These are phyloP conservation scores for Nothophytophthora sp. DNA, from an alignment of 352 stramenopile species.

Conservation along the genomic window DNA sequence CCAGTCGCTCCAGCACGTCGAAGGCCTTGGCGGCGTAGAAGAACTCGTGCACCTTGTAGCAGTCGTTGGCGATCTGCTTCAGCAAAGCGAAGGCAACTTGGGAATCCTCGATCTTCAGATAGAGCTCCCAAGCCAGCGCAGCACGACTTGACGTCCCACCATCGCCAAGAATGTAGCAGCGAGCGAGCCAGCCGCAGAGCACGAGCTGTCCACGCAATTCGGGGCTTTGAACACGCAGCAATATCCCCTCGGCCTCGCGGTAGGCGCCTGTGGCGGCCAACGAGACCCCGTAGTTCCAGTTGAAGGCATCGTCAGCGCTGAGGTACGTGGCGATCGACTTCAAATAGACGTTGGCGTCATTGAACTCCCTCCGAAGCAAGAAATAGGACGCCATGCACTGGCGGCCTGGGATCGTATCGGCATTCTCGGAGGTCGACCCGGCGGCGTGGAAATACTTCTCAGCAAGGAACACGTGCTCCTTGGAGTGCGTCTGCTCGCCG, in stretches of 20 bases:
- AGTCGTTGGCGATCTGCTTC: conserved; percentile 73
- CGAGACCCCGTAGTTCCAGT: conserved; percentile 79
- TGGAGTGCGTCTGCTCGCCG: conserved; percentile 54
- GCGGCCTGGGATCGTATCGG: conserved; percentile 66
- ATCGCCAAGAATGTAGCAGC: conserved; percentile 51
- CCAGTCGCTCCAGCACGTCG: conserved; percentile 70
- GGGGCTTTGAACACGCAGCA: conserved; percentile 47
- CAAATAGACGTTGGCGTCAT: conserved; percentile 67
- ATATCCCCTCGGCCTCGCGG: conserved; percentile 51
- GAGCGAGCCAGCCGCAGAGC: conserved; percentile 56
- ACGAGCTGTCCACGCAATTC: conserved; percentile 32
- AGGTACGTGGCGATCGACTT: conserved; percentile 66
- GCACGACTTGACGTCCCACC: too few species aligned
- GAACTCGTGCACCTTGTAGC: conserved; percentile 55
- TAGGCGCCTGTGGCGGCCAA: conserved; percentile 51
- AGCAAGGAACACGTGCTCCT: conserved; percentile 73
- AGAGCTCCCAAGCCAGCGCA: conserved; percentile 65
- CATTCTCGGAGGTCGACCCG: conserved; percentile 43
- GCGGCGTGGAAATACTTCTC: conserved; percentile 72
- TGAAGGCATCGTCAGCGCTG: conserved; percentile 58
- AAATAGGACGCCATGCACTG: conserved; percentile 77
- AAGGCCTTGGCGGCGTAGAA: conserved; percentile 74
- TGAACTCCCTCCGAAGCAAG: conserved; percentile 65
- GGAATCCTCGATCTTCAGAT: conserved; percentile 55
- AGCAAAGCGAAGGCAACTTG: conserved; percentile 50